Evolutionary conservation across 2,329 filamentous ascomycete species (phyloP).

Genomic region (Trichoderma afroharzianum): DNA sequence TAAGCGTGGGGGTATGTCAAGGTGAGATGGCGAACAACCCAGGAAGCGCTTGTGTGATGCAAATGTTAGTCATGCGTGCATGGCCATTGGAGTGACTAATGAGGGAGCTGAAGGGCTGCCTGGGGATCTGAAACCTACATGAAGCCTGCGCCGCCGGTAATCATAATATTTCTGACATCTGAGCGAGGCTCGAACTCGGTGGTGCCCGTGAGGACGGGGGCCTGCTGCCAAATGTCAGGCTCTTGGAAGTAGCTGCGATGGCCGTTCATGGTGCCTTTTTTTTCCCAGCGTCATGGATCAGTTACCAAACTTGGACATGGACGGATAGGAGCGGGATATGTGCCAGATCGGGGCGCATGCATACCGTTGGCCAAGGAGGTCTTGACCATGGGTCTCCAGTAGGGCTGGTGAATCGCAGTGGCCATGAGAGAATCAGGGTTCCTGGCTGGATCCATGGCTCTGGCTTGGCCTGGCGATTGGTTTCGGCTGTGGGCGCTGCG

Average conservation of each 20-base stretch:
- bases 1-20: constrained; percentile 71
- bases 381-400: constrained; percentile 11
- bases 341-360: not conserved
- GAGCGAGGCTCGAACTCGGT: constrained; percentile 66
- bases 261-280: constrained; percentile 25
- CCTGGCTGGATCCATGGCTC: not conserved
- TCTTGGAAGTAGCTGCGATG: constrained; percentile 50
- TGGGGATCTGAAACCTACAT: constrained; percentile 54
- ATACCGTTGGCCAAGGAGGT: constrained; percentile 19
- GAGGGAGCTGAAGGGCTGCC: not conserved
- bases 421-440: not conserved
- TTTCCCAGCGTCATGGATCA: constrained; percentile 14
- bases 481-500: not conserved
- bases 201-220: constrained; percentile 65
- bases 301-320: not conserved
- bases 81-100: not conserved
- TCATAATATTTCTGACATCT: constrained; percentile 75
- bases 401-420: not conserved
- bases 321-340: not conserved
- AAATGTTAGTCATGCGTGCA: not conserved
- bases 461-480: not conserved
- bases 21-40: constrained; percentile 75
- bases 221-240: constrained; percentile 66
- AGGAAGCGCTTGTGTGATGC: constrained; percentile 61
- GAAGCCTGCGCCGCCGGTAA: constrained; percentile 81